phyloP scores from a whole-genome alignment of 2,329 filamentous ascomycete genomes.

The Fusarium irregulare region DNA sequence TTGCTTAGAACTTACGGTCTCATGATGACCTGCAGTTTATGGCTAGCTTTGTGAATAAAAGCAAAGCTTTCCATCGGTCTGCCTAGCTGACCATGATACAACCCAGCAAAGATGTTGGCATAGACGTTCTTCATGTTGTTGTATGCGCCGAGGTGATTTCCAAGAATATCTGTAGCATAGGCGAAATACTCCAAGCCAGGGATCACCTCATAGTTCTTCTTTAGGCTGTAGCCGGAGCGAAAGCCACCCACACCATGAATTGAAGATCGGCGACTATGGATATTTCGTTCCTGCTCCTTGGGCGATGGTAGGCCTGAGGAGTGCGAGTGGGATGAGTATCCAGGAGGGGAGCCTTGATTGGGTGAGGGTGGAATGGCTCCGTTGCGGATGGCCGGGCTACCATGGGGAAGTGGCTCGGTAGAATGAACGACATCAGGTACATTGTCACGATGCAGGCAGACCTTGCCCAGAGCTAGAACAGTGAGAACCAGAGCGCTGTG shows the following conservation, averaged over 20 bases:
- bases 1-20: constrained; percentile 68
- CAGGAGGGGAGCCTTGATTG: constrained; percentile 65
- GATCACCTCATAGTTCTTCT: constrained; percentile 81
- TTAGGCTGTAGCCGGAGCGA: constrained; percentile 49
- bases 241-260: constrained; percentile 55
- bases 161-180: constrained; percentile 86
- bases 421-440: constrained; percentile 67
- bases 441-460: constrained; percentile 69
- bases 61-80: constrained; percentile 86
- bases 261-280: constrained; percentile 63
- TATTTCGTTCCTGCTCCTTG: constrained; percentile 60
- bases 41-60: constrained; percentile 67
- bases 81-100: constrained; percentile 90
- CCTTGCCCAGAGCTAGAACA: constrained; percentile 86
- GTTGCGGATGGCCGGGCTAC: constrained; percentile 58
- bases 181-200: constrained; percentile 92
- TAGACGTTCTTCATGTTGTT: constrained; percentile 87
- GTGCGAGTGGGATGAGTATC: constrained; percentile 58
- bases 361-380: constrained; percentile 63
- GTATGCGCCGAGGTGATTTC: constrained; percentile 80
- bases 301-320: constrained; percentile 64
- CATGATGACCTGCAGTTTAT: constrained; percentile 76
- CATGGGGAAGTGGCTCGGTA: constrained; percentile 49
- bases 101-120: constrained; percentile 82
- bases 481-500: constrained; percentile 85